Evolutionary conservation across 2,329 filamentous ascomycete genomes (phyloP).

Genomic region (Epichloe sylvatica): DNA sequence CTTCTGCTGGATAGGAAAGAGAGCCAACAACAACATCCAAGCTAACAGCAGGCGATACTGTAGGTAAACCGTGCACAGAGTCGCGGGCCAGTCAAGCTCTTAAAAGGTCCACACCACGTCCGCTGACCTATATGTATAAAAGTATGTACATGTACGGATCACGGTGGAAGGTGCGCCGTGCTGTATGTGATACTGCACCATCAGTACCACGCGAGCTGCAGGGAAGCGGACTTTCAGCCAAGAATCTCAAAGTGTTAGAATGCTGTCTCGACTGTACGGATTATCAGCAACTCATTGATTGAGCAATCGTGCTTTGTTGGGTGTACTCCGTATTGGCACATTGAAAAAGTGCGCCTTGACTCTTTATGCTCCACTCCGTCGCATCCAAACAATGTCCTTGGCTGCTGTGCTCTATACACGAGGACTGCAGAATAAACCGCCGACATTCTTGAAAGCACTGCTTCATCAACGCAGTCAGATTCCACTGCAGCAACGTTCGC

Average conservation of each 20-base stretch:
- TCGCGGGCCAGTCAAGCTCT: too few relatives aligned
- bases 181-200: neutral
- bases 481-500: too few relatives aligned
- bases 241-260: too few relatives aligned
- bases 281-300: too few relatives aligned
- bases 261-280: too few relatives aligned
- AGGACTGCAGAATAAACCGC: neutral
- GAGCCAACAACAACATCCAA: neutral
- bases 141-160: neutral
- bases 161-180: slow-evolving; percentile 1
- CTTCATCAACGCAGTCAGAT: too few relatives aligned
- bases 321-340: too few relatives aligned
- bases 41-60: neutral
- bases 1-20: neutral
- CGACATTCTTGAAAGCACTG: neutral
- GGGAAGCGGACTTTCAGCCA: slow-evolving; percentile 5
- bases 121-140: neutral
- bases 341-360: too few relatives aligned
- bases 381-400: slow-evolving; percentile 1
- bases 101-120: too few relatives aligned
- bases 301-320: too few relatives aligned
- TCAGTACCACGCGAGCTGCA: slow-evolving; percentile 12
- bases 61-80: neutral
- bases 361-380: neutral
- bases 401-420: neutral